Percentiles rank a stretch among this genome's conserved stretches.
Conservation (phyloP, 257 asterid species). For the Petunia secreta region DNA sequence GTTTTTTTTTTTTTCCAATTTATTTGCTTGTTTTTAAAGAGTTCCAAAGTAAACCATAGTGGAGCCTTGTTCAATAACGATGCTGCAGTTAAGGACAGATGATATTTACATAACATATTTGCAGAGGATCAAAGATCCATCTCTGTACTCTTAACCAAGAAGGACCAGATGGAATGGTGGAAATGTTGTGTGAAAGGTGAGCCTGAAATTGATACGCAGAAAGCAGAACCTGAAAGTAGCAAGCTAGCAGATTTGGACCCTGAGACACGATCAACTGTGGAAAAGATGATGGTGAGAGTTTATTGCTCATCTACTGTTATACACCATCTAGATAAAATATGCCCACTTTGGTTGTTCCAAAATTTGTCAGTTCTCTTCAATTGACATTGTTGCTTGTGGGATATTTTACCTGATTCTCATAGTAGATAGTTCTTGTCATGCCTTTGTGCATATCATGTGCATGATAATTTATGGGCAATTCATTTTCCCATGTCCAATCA, state of each 20-base stretch:
- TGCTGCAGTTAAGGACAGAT: neutral
- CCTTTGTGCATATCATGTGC: conserved; percentile 28
- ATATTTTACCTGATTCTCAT: neutral
- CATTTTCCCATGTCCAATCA: conserved; percentile 28
- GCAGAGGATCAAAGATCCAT: conserved; percentile 80
- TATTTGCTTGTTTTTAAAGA: neutral
- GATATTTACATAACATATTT: neutral
- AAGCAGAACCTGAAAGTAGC: conserved; percentile 84
- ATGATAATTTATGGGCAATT: neutral
- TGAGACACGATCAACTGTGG: conserved; percentile 81
- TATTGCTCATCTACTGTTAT: neutral
- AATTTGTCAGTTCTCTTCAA: neutral
- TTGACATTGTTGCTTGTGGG: neutral
- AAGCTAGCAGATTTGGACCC: conserved; percentile 77
- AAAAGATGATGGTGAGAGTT: conserved; percentile 78
- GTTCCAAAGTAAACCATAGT: neutral
- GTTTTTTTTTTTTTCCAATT: neutral
- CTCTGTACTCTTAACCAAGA: conserved; percentile 77
- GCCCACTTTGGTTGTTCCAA: neutral
- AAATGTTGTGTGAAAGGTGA: conserved; percentile 83
- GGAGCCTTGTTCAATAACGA: neutral
- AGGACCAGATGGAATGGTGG: conserved; percentile 96
- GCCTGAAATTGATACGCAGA: conserved; percentile 82
- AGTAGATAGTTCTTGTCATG: conserved; percentile 20
- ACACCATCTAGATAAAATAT: neutral